Evolutionary conservation across 2,329 filamentous ascomycete genomes (phyloP).

Genomic region (Sodiomyces alkalinus): DNA sequence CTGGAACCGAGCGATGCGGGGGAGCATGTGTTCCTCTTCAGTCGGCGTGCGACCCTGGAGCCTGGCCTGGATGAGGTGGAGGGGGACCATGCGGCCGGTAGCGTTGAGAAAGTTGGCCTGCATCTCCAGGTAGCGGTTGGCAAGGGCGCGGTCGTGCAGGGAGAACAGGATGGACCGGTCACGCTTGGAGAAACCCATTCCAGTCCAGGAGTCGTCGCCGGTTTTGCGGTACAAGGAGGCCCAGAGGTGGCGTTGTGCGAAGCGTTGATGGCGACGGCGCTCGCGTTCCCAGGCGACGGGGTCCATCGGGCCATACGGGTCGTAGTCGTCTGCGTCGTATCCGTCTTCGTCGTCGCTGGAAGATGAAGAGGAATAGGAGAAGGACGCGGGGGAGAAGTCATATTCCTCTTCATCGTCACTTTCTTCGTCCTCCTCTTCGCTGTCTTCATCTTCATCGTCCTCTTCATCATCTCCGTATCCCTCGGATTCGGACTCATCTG

Average conservation of each 20-base stretch:
- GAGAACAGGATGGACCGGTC: slow-evolving; percentile 21
- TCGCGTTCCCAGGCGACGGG: slow-evolving; percentile 6
- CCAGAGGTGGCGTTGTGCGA: slow-evolving; percentile 17
- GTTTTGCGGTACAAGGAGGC: slow-evolving; percentile 14
- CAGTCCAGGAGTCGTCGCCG: slow-evolving; percentile 5
- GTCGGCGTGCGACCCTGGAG: slow-evolving; percentile 11
- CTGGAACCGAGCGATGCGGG: slow-evolving; percentile 1
- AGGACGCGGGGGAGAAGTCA: slow-evolving; percentile 5
- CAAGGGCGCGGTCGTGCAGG: slow-evolving; percentile 17
- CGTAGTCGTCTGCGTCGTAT: slow-evolving; percentile 7
- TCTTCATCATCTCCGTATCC: slow-evolving; percentile 1
- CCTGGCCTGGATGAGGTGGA: slow-evolving; percentile 20
- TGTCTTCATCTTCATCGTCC: slow-evolving; percentile 2
- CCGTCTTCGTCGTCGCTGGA: slow-evolving; percentile 2
- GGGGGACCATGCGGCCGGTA: slow-evolving; percentile 24
- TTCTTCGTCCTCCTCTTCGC: slow-evolving; percentile 1
- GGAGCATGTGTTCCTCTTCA: slow-evolving; percentile 11
- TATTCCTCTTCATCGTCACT: slow-evolving; percentile 3
- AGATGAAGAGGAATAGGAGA: slow-evolving; percentile 10
- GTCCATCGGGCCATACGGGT: background rate
- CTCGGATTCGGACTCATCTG: slow-evolving; percentile 2
- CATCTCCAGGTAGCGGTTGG: slow-evolving; percentile 23
- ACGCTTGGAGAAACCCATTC: slow-evolving; percentile 12
- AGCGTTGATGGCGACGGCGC: slow-evolving; percentile 12
- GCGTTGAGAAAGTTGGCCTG: slow-evolving; percentile 28